Conservation (phyloP, 305 asterid genomes). For the Coffea humblotiana region DNA sequence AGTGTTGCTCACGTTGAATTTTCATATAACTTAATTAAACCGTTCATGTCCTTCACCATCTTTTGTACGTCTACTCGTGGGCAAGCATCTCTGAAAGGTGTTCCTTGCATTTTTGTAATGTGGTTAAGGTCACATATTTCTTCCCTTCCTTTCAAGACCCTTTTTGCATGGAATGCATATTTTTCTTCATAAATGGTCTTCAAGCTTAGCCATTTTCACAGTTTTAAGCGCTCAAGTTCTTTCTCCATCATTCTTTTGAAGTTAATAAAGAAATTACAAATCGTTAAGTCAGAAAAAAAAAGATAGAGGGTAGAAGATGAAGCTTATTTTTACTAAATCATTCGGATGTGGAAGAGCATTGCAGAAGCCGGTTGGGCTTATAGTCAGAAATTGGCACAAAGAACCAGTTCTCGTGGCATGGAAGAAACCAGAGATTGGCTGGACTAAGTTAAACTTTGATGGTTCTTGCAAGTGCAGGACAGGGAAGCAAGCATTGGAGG, state of each 20-base stretch:
- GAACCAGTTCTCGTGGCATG: slow-evolving; percentile 45
- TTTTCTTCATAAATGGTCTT: too few species aligned
- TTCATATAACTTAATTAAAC: background rate
- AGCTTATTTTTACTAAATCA: slow-evolving; percentile 32
- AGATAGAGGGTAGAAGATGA: slow-evolving; percentile 5
- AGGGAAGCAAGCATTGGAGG: slow-evolving; percentile 74
- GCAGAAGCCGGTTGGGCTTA: slow-evolving; percentile 30
- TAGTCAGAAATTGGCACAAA: slow-evolving; percentile 46
- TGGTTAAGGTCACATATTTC: background rate
- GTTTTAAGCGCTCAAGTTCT: background rate
- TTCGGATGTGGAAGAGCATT: slow-evolving; percentile 17
- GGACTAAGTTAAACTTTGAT: slow-evolving; percentile 79
- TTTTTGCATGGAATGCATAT: too few species aligned
- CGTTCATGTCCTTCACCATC: background rate
- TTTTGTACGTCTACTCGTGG: background rate
- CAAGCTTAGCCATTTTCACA: background rate
- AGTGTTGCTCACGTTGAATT: background rate
- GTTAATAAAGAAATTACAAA: background rate
- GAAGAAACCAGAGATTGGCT: slow-evolving; percentile 60
- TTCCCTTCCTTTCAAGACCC: too few species aligned
- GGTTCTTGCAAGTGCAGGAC: slow-evolving; percentile 73
- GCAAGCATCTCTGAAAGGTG: background rate
- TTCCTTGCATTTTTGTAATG: background rate
- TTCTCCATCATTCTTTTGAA: background rate
- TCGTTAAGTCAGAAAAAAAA: background rate